Conservation (phyloP, 257 asterid genomes). For the Fraxinus americana region DNA sequence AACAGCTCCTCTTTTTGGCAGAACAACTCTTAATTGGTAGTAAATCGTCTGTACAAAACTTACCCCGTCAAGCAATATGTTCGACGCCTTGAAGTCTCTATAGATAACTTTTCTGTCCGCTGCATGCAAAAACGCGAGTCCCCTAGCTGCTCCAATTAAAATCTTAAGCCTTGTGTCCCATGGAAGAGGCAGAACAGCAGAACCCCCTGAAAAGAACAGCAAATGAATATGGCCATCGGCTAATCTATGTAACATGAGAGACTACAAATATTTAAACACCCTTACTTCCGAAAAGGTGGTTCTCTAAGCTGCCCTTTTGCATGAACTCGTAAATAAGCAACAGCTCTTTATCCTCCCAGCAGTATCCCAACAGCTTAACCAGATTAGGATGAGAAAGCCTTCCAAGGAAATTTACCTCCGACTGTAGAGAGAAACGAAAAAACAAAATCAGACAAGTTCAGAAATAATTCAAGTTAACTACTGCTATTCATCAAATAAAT, state of each 20-base stretch:
- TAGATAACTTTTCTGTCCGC: slow-evolving; percentile 23
- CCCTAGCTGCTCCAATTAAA: slow-evolving; percentile 49
- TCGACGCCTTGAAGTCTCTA: slow-evolving; percentile 52
- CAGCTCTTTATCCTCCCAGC: slow-evolving; percentile 31
- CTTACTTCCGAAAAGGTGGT: slow-evolving; percentile 36
- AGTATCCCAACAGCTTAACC: slow-evolving; percentile 46
- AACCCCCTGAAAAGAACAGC: slow-evolving; percentile 32
- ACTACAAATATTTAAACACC: not conserved
- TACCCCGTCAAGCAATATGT: slow-evolving; percentile 46
- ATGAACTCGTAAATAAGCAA: slow-evolving; percentile 44
- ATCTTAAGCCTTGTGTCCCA: slow-evolving; percentile 47
- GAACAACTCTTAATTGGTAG: no score
- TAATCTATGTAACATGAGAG: not conserved
- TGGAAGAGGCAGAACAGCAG: slow-evolving; percentile 35
- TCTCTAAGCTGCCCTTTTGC: slow-evolving; percentile 40
- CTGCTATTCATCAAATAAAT: no score
- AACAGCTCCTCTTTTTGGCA: no score
- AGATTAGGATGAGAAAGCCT: slow-evolving; percentile 49
- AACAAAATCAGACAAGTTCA: not conserved
- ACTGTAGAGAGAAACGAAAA: slow-evolving; percentile 26
- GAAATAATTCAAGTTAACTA: no score
- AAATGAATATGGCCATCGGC: not conserved
- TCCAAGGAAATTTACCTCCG: slow-evolving; percentile 50
- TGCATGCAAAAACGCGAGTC: slow-evolving; percentile 43
- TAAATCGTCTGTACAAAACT: not conserved